phyloP scores from a whole-genome alignment of 306 rosid genomes.

The Carpinus fangiana region DNA sequence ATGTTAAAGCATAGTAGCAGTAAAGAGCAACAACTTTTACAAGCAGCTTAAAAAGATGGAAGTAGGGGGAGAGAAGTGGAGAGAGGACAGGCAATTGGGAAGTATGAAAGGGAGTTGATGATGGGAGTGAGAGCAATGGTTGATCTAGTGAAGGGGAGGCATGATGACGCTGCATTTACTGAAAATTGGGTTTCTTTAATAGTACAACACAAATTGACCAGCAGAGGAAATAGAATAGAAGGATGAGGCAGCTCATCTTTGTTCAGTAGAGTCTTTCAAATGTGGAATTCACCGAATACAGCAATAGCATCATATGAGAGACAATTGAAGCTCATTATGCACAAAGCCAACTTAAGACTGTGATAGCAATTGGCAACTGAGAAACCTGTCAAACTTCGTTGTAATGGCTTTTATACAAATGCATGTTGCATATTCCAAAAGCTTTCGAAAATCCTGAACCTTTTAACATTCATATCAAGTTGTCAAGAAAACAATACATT shows the following conservation, averaged over 20 bases:
- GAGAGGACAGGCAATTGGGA: neutral
- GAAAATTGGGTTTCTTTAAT: too few relatives aligned
- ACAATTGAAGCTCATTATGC: neutral
- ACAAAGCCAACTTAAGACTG: neutral
- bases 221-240: neutral
- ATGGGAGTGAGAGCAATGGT: neutral
- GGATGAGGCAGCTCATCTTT: neutral
- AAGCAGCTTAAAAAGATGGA: neutral
- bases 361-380: neutral
- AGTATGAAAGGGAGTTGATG: neutral
- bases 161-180: too few relatives aligned
- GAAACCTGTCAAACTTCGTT: neutral
- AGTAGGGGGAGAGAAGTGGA: neutral
- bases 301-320: neutral
- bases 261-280: too few relatives aligned
- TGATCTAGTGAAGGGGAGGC: neutral
- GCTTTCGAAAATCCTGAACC: neutral
- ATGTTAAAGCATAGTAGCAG: neutral
- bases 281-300: neutral
- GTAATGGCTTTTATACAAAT: neutral
- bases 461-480: constrained; percentile 10
- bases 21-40: neutral
- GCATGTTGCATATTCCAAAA: neutral
- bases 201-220: neutral
- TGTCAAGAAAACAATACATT: constrained; percentile 13